These are phyloP conservation scores for Thielaviopsis punctulata DNA, from an alignment of 2,329 filamentous ascomycete species.

Conservation along the genomic window DNA sequence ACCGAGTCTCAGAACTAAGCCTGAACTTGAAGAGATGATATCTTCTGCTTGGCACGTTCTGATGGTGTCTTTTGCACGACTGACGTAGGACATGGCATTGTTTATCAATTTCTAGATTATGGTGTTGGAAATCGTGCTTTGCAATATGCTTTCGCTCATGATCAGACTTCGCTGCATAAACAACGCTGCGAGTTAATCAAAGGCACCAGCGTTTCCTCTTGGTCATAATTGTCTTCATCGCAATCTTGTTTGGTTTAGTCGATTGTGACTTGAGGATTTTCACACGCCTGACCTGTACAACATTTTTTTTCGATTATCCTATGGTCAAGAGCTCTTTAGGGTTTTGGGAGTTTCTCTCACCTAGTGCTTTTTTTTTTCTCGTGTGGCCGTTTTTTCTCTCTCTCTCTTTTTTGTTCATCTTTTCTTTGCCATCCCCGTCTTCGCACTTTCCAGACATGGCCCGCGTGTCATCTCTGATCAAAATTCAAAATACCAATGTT, in stretches of 20 bases:
- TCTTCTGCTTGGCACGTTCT: neutral
- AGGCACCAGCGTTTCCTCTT: neutral
- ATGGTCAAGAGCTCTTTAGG: neutral
- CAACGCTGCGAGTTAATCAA: too few relatives aligned
- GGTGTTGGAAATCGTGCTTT: neutral
- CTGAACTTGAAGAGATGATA: neutral
- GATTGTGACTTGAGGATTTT: neutral
- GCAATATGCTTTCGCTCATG: too few relatives aligned
- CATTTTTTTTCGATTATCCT: neutral
- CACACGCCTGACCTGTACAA: neutral
- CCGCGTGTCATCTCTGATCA: neutral
- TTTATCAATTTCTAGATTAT: neutral
- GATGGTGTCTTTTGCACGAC: too few relatives aligned
- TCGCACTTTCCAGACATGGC: neutral
- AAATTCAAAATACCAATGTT: neutral
- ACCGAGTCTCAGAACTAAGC: conserved; percentile 7
- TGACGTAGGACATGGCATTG: neutral
- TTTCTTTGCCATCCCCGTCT: neutral
- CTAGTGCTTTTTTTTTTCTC: neutral
- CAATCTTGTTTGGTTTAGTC: neutral
- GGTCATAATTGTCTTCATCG: neutral
- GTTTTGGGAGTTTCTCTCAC: neutral
- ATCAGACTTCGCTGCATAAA: too few relatives aligned
- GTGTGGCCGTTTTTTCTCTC: neutral
- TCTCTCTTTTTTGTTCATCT: neutral